Evolutionary conservation across 495 filamentous ascomycete genomes (phyloP), one percentile per base, ranked within the genome.

Genomic region (Aspergillus sclerotiicarbonarius): DNA sequence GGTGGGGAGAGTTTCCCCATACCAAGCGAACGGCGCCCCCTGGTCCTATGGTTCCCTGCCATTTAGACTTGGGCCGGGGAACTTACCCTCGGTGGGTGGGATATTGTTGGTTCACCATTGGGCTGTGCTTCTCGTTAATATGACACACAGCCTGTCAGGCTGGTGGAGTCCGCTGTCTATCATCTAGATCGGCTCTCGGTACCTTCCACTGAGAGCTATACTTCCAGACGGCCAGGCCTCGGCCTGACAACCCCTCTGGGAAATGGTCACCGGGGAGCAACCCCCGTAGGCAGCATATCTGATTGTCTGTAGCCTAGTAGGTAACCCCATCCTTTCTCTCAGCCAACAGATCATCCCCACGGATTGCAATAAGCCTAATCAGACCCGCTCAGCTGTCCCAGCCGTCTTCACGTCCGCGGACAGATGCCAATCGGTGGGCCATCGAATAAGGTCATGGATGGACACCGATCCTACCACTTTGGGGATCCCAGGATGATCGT

Each of bases 401-500:
- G 46, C 46, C 46, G 46, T 20, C 10, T 49, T 49, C 21, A 29
- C 47, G n/a, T 6, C 31, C 47, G 12, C 25, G 32, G 47, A 15
- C 15, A 8, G 47, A 50, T 50, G 25, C 25, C 12, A 50, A 50
- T 50, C 25, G 47, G 47, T 8, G 47, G 21, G 31, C 47, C 47
- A 50, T 20, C 47, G n/a, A 50, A n/a, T 25, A 32, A 50, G 25
- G 16, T 50, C 13, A 16, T 9, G 25, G 47, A 50, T 16, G 29
- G 29, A 13, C 47, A 50, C 47, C 12, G 47, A 50, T 50, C 47
- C 13, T 50, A 31, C 13, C 47, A 13, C 13, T 30, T 32, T 7
- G 47, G 25, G 29, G 18, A 5, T 21, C 6, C 21, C 46, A 50
- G 15, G 47, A 50, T 32, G 25, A 32, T 50, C 13, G 25, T 32